Evolutionary conservation across 768 basidiomycete species (phyloP), one percentile per base, ranked within the genome.

Genomic region (Boletus sp.): DNA sequence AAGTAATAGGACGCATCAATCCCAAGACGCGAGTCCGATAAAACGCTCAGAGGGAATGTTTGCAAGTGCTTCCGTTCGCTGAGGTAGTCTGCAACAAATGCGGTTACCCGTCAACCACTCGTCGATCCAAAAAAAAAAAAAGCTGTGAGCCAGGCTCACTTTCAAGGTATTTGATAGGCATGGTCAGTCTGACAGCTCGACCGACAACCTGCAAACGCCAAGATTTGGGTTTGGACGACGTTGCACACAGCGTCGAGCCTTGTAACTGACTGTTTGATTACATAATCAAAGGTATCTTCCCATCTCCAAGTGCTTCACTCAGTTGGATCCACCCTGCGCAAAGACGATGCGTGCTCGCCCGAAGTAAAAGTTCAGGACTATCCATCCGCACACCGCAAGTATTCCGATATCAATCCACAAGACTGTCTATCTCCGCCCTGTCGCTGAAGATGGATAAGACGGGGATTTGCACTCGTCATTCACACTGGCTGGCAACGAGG

Each of bases 1-100:
- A 99, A 78, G 73, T 98, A 99, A 72, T 88, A 86, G 3, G 88
- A 86, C 4, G 93, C 94, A 79, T 99, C 96, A 68, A 99, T 97
- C 32, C 97, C 97, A 27, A 99, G 87, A 42, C 97, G 88, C 49
- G 94, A 91, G 67, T 97, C 92, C 39, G 90, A 81, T 45, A 99
- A 79, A 0, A 86, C 84, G 53, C 82, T 83, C 50, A 98, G 82
- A 21, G 91, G 83, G 52, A 88, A 83, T 38, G 85, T 87, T 71
- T 90, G 87, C 59, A 90, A 72, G 69, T 95, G 90, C 74, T 93
- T 92, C 71, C 92, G 88, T 79, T 94, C 93, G 25, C 80, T 70
- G 64, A 97, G 81, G 70, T 92, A 92, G 69, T 81, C 94, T 95
- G 69, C 13, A 30, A 47, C 29, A 51, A 50, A 35, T 21, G 38